Base-by-base conservation (phyloP, 2,329 filamentous ascomycete species). In the Endoconidiophora laricicola region DNA sequence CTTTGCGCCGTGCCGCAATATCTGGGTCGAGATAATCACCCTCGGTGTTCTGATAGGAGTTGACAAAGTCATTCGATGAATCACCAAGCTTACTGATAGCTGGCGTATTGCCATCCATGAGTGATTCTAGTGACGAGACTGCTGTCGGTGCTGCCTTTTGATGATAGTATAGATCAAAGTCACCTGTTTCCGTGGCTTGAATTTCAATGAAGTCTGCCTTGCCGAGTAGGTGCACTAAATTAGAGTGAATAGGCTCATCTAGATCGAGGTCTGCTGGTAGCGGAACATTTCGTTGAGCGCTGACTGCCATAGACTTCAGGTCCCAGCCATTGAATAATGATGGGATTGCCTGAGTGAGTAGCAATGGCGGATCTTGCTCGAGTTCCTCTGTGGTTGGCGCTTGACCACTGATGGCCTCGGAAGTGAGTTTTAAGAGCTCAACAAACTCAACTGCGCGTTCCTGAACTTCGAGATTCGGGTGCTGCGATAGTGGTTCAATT, bases 371-470 rank as follows among this genome's bases (percentile, higher is more conserved):
- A 55, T 91, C 82, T 56, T 79, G 73, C 22, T 71, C 64, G 3
- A 66, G 55, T 2, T 70, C 66, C 29, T 73, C 72, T 0, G 69
- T 72, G 1, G 72, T 73, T 12, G 74, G 67, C 9, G 75, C 71
- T 54, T 88, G 83, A 1, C 72, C 78, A 6, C 79, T 74, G 2
- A 77, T 76, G 12, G 90, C 87, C 66, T 98, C 91, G 1, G 80
- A 79, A 2, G 86, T 86, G 42, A 98, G 71, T 52, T 86, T 86
- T 59, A 96, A 76, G 10, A 96, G 71, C 61, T 98, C 91, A 0
- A 87, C 74, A 58, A 94, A 93, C 60, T 95, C 88, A 1, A 95
- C 88, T 2, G 88, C 83, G 51, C 91, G 78, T 63, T 96, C 91
- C 65, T 98, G 91, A 3, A 98, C 87, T 61, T 98, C 91, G 1